Evolutionary conservation across 1,139 yeast genomes (phyloP).

Genomic region (Suhomyces maxii): DNA sequence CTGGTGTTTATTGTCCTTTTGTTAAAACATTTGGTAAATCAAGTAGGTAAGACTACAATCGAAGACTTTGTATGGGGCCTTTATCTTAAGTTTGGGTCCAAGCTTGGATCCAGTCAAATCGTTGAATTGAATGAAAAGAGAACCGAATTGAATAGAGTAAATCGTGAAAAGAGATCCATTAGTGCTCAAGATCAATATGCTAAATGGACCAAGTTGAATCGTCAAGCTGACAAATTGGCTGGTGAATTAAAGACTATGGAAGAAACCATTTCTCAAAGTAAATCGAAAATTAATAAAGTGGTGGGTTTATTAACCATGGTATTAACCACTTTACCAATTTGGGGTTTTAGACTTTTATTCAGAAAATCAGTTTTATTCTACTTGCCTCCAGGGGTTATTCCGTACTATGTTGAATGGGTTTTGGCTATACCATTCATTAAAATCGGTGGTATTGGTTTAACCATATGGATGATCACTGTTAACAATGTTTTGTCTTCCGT

Average conservation of each 20-base stretch:
- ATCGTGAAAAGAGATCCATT: constrained; percentile 57
- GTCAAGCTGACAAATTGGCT: constrained; percentile 62
- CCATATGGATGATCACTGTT: constrained; percentile 49
- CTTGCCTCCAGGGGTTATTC: constrained; percentile 60
- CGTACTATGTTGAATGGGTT: constrained; percentile 54
- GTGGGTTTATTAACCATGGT: constrained; percentile 29
- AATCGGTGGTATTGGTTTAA: constrained; percentile 53
- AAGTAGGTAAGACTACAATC: constrained; percentile 37
- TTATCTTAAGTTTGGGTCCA: constrained; percentile 38
- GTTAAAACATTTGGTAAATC: constrained; percentile 29
- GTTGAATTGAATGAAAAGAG: constrained; percentile 39
- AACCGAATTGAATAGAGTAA: constrained; percentile 46
- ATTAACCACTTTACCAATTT: constrained; percentile 43
- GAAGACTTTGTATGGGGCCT: constrained; percentile 42
- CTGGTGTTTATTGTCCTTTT: constrained; percentile 32
- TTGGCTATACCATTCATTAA: constrained; percentile 63
- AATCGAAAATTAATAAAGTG: constrained; percentile 35
- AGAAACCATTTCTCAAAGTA: constrained; percentile 34
- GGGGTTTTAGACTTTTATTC: constrained; percentile 55
- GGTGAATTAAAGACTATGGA: constrained; percentile 50
- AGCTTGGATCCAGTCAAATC: constrained; percentile 30
- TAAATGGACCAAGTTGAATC: constrained; percentile 89
- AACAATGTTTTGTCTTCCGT: constrained; percentile 33
- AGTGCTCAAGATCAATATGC: constrained; percentile 95
- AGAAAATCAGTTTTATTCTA: constrained; percentile 60